Conservation (phyloP, 1,139 yeast genomes). For the Yamadazyma songkhlaensis region DNA sequence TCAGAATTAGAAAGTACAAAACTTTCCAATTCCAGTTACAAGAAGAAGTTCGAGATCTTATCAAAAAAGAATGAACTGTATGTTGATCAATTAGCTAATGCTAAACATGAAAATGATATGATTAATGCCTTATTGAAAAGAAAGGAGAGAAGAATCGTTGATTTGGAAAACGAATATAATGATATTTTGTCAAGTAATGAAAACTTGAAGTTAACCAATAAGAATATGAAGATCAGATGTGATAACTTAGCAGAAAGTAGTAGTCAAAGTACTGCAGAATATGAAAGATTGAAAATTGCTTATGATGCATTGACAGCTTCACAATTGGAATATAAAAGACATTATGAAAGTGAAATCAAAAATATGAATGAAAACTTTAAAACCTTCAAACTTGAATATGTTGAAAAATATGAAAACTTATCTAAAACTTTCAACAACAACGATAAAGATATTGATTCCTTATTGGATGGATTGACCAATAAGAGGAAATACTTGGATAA, state of each 20-base stretch:
- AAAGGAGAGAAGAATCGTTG: conserved; percentile 61
- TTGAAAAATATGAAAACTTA: conserved; percentile 27
- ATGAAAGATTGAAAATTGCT: conserved; percentile 55
- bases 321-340: conserved; percentile 54
- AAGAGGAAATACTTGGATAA: conserved; percentile 43
- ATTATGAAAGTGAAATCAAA: conserved; percentile 39
- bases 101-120: conserved; percentile 71
- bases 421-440: conserved; percentile 28
- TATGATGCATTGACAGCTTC: conserved; percentile 60
- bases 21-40: conserved; percentile 34
- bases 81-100: conserved; percentile 64
- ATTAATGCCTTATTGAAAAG: conserved; percentile 59
- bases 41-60: conserved; percentile 47
- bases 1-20: conserved; percentile 47
- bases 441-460: conserved; percentile 45
- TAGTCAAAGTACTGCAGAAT: conserved; percentile 47
- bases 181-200: conserved; percentile 46
- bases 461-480: conserved; percentile 40
- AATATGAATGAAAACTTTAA: conserved; percentile 30
- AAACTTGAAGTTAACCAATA: conserved; percentile 43
- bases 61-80: conserved; percentile 55
- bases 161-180: conserved; percentile 55
- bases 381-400: conserved; percentile 35
- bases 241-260: conserved; percentile 49
- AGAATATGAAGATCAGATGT: conserved; percentile 48